These are phyloP conservation scores for Penicillium verhagenii DNA, from an alignment of 495 filamentous ascomycete genomes.

Conservation along the genomic window DNA sequence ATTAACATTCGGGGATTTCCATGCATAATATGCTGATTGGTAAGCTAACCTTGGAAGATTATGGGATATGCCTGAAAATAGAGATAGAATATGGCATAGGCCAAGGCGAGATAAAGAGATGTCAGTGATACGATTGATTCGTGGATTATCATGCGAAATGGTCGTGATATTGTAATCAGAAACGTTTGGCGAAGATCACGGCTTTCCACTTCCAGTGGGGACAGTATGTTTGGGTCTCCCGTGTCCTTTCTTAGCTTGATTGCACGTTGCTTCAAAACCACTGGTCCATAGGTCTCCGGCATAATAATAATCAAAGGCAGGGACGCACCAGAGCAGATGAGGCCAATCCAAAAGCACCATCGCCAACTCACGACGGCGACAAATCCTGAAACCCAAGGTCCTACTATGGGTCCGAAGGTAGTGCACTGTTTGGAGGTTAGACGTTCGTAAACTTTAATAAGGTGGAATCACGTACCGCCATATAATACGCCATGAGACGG, in stretches of 20 bases:
- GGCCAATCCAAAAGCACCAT: conserved; percentile 63
- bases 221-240: conserved; percentile 49
- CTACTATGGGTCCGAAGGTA: conserved; percentile 60
- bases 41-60: conserved; percentile 54
- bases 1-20: conserved; percentile 6
- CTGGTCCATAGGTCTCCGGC: conserved; percentile 69
- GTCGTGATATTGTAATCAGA: conserved; percentile 45
- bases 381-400: conserved; percentile 65
- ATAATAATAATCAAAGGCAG: conserved; percentile 48
- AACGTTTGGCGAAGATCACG: conserved; percentile 43
- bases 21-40: too few species aligned
- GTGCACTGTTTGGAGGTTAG: conserved; percentile 49
- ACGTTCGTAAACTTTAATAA: neutral
- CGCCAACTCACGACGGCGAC: conserved; percentile 58
- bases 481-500: conserved; percentile 67
- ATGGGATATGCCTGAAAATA: conserved; percentile 69
- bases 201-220: conserved; percentile 47
- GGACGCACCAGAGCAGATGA: conserved; percentile 53
- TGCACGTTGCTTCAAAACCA: conserved; percentile 63
- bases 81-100: conserved; percentile 76
- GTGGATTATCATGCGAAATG: conserved; percentile 40
- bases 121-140: conserved; percentile 66
- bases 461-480: conserved; percentile 49
- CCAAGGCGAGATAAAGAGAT: conserved; percentile 65
- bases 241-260: conserved; percentile 64